Percentiles rank a stretch among this genome's conserved stretches.
phyloP scores from a whole-genome alignment of 2,329 filamentous ascomycete species.

The Cladosporium austrohemisphaericum region DNA sequence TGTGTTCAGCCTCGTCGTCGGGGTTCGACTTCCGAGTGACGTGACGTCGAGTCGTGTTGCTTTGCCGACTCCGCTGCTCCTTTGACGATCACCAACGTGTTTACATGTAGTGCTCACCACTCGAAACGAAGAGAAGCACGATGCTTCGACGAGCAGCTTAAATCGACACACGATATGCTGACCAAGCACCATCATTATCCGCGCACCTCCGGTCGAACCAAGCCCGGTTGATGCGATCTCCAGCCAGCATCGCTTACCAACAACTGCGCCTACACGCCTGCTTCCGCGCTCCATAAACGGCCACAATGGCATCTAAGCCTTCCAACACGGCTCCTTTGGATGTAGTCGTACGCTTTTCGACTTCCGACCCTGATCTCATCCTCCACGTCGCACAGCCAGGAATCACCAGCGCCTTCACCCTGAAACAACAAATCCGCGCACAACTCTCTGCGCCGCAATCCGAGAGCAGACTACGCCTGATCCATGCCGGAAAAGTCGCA shows the following conservation, averaged over 20 bases:
- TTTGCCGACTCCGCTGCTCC: too few relatives aligned
- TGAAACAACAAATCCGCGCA: constrained; percentile 77
- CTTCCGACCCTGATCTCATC: constrained; percentile 75
- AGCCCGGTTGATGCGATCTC: too few relatives aligned
- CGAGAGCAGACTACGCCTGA: constrained; percentile 74
- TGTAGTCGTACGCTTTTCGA: constrained; percentile 86
- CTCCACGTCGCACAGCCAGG: constrained; percentile 68
- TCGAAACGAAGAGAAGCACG: too few relatives aligned
- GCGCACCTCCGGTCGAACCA: too few relatives aligned
- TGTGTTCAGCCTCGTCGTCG: too few relatives aligned
- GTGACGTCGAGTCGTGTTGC: too few relatives aligned
- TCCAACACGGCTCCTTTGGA: constrained; percentile 45
- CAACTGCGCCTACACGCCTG: too few relatives aligned
- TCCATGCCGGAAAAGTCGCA: constrained; percentile 83
- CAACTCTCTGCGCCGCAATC: constrained; percentile 62
- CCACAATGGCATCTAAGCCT: constrained; percentile 4
- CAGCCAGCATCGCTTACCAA: too few relatives aligned
- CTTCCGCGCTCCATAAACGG: not conserved
- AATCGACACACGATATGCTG: not conserved
- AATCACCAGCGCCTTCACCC: constrained; percentile 67
- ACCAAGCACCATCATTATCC: not conserved
- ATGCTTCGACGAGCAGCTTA: too few relatives aligned
- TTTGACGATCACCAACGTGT: too few relatives aligned
- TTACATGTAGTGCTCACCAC: too few relatives aligned
- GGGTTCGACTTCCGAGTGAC: too few relatives aligned